Evolutionary conservation across 2,329 filamentous ascomycete genomes (phyloP).

Genomic region (Sclerotinia spermophila): DNA sequence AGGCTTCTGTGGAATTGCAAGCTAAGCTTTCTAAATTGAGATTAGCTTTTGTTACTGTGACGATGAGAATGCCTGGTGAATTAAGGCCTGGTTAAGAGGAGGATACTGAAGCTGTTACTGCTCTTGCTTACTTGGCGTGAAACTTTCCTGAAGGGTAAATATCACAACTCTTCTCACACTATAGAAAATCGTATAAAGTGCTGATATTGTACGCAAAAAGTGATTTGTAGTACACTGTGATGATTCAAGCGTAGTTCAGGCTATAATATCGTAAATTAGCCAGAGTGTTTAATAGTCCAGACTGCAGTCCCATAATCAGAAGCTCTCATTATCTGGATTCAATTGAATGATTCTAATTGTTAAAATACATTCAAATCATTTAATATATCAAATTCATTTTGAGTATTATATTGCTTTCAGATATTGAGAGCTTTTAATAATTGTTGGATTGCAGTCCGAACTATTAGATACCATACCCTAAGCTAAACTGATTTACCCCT

Average conservation of each 20-base stretch:
- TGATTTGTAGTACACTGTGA: neutral
- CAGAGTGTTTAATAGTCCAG: too few relatives aligned
- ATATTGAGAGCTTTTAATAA: too few relatives aligned
- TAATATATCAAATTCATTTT: too few relatives aligned
- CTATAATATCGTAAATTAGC: neutral
- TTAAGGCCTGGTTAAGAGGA: neutral
- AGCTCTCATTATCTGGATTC: too few relatives aligned
- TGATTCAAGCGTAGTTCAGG: neutral
- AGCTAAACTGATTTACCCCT: neutral
- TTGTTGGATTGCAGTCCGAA: neutral
- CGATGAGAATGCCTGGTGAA: neutral
- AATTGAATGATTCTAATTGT: too few relatives aligned
- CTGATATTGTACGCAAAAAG: neutral
- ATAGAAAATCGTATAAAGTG: neutral
- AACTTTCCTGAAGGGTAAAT: neutral
- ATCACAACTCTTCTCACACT: neutral
- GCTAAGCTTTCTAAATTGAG: neutral
- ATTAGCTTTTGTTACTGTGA: neutral
- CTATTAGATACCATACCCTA: neutral
- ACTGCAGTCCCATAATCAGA: too few relatives aligned
- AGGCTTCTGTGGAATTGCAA: neutral
- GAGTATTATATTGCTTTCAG: too few relatives aligned
- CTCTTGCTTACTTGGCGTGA: neutral
- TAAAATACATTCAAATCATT: too few relatives aligned
- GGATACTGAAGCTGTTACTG: neutral